Base-by-base conservation (phyloP, 2,329 filamentous ascomycete species). In the Aureobasidium sp. region DNA sequence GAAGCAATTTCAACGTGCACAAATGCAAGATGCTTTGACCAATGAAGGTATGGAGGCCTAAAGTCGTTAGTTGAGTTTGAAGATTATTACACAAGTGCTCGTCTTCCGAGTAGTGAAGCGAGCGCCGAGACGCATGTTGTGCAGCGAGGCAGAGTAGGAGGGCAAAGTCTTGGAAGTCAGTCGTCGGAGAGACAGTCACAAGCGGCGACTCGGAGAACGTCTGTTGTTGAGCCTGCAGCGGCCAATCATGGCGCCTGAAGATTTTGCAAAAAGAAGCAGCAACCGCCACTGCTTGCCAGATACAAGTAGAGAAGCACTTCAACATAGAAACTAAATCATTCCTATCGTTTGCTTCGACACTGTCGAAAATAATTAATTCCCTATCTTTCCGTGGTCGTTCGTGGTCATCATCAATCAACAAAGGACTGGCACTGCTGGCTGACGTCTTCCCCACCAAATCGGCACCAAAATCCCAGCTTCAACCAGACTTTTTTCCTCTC, bases 401-500 rank as follows among this genome's bases (percentile, higher is more conserved):
- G 44, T 13, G 37, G 44, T 24, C 20, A 37, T 32, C 27, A 27
- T 34, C 29, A 27, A 57, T 36, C 29, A 55, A 55, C 20, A 55
- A 55, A 37, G n/a, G 34, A 52, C 34, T 36, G 34, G 29, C 34
- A 37, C 34, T 15, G 34, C 12, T 37, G 29, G 46, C 50, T 52
- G 50, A 52, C 50, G 50, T 20, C 41, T 41, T 24, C 50, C 60
- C 60, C 60, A 48, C 50, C 50, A 53, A 24, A 29, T 32, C 12
- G 46, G 27, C 26, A 48, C 47, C 50, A 52, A 61, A 53, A 55
- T 27, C 37, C 39, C 44, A 29, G 29, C 46, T 47, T 39, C 27
- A 60, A 41, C 43, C 36, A 59, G 59, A 47, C 59, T 61, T 61
- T 61, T 61, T 61, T 47, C 32, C 24, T 43, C 52, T 50, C n/a